Base-by-base conservation (phyloP, 306 rosid species). In the Cicer yamashitae region DNA sequence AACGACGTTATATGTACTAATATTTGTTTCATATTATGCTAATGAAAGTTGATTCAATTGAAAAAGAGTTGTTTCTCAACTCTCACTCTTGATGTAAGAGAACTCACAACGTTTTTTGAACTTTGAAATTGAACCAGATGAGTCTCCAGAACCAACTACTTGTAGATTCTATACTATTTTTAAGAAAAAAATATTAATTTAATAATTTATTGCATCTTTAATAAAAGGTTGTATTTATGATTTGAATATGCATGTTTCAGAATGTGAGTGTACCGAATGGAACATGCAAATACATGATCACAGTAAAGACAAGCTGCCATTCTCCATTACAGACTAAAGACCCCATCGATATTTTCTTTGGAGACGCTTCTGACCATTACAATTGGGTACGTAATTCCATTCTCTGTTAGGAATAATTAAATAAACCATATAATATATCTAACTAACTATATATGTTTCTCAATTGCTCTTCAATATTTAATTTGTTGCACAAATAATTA, bases 311-410 rank as follows among this genome's bases (percentile, higher is more conserved):
- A 22, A 93, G 98, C 75, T 91, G 92, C 66, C 60, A 71, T 30
- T 93, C 98, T 40, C 70, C 93, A 39, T 57, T 64, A 7, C 84
- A 88, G 71, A 93, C 98, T 1, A 85, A 89, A 75, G 97, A 91
- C 70, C 79, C 57, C 12, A 88, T 91, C 76, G 87, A 96, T 74
- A 80, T 89, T 68, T 5, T 85, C 4, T 93, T 93, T 58, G 96
- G 97, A 7, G 98, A 93, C 65, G 96, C 92, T 17, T 65, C 86
- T 71, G 96, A 97, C 69, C 79, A 85, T 68, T 88, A 91, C 18
- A 17, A 17, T 17, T 17, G 18, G 98, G 98, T 92, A 90, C 18
- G 37, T 30, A 96, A 96, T 92, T 57, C 22, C 39, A 10, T 25
- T 3, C 18, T 45, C 50, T 45, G 10, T 12, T 45, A 45, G 4